Evolutionary conservation across 768 basidiomycete genomes (phyloP), one percentile per base, ranked within the genome.

Genomic region (Psilocybe azurescens): DNA sequence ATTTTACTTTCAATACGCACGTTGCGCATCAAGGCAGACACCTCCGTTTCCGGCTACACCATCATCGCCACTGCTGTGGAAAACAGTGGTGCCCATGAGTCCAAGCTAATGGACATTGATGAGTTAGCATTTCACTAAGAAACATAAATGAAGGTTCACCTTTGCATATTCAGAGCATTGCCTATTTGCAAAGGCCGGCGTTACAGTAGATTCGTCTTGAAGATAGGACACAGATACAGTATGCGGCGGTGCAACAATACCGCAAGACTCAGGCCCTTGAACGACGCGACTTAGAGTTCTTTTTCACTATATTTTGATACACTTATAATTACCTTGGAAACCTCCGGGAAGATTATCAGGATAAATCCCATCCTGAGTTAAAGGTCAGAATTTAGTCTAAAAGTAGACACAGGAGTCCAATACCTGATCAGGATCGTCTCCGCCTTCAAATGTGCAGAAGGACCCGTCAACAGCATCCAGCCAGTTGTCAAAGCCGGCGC

Each of bases 41-140:
- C 70, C 75, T 18, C 69, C 61, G 59, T 75, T 73, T 24, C 76
- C 77, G 36, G 73, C 76, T 36, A 87, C 87, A 38, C 88, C 88
- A 13, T 73, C 67, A 55, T 90, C 88, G 10, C 89, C 89, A 38
- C 85, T 85, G 39, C 81, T 78, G 73, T 87, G 87, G 32, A 86
- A 67, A 4, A 90, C 59, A 4, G 86, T 84, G 16, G 85, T 78
- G 13, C 89, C 89, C 56, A 88, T 82, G 24, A 83, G 74, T 20
- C 88, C 88, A 39, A 90, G 83, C 70, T 81, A 44, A 10, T 14
- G 29, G 30, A 8, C 24, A 13, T 28, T n/a, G 20, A 55, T 36
- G 29, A 1, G 20, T 28, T 38, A 54, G 5, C 39, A 20, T 13
- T 13, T 33, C 16, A 33, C 7, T 14, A 28, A 51, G 30, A 36